Base-by-base conservation (phyloP, 495 filamentous ascomycete species). In the Aspergillus panamensis region DNA sequence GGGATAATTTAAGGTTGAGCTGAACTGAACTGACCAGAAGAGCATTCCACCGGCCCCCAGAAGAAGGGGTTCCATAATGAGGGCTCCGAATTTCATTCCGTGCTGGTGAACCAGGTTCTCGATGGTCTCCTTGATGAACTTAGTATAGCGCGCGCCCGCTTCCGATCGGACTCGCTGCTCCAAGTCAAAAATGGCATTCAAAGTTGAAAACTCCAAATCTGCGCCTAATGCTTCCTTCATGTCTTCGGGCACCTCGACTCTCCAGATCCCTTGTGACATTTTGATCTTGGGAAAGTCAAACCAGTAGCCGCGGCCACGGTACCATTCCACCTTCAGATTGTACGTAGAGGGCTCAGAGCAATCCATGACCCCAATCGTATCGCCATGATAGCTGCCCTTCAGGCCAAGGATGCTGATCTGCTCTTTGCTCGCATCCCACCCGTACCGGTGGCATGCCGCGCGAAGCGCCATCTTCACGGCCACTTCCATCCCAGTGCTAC, bases 341-440 rank as follows among this genome's bases (percentile, higher is more conserved):
- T 72, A 92, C 0, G 78, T 82, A 5, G 81, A 83, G 3, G 89
- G 89, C 67, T 90, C 87, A 3, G 85, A 82, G 54, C 81, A 85
- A 61, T 92, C 87, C 89, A 92, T 92, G 0, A 86, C 86, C 3
- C 88, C 89, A 19, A 92, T 88, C 0, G 88, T 91, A 63, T 92
- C 89, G 1, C 89, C 89, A 64, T 92, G 89, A 62, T 92, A 92
- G 57, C 84, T 85, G 1, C 85, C 87, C 64, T 87, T 87, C 19
- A 92, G 69, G 8, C 89, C 89, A 3, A 92, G 65, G 30, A 91
- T 82, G 13, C 79, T 81, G 12, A 89, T 73, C 19, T 84, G 73
- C 33, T 79, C 75, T 43, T 79, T 69, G 29, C 71, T 74, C 10
- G 75, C 71, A 55, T 77, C 75, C 85, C 83, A 88, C 16, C 79